phyloP scores from a whole-genome alignment of 2,329 filamentous ascomycete species.

The Aspergillus hortae region DNA sequence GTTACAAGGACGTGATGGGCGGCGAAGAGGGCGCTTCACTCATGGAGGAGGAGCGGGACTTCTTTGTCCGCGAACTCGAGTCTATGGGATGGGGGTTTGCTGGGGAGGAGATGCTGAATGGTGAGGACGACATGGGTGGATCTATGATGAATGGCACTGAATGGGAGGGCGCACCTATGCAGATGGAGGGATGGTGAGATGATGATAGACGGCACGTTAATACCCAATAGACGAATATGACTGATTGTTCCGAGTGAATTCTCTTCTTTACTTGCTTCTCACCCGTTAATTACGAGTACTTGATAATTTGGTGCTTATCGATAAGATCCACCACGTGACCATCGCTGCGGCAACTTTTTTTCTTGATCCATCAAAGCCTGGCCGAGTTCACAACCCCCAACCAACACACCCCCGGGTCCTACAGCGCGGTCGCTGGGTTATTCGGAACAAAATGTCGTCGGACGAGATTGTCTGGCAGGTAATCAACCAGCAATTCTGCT shows the following conservation, averaged over 20 bases:
- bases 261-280: no score
- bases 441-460: slow-evolving; percentile 62
- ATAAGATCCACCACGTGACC: slow-evolving; percentile 31
- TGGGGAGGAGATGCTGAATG: slow-evolving; percentile 32
- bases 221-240: neutral
- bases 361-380: neutral
- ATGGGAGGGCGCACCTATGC: slow-evolving; percentile 35
- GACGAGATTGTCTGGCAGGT: slow-evolving; percentile 98
- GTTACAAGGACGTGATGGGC: slow-evolving; percentile 74
- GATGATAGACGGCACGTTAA: neutral
- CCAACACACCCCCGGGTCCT: neutral
- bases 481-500: slow-evolving; percentile 92
- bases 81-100: slow-evolving; percentile 57
- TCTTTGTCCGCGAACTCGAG: slow-evolving; percentile 74
- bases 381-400: neutral
- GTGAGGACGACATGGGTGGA: slow-evolving; percentile 26
- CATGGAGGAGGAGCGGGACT: slow-evolving; percentile 71
- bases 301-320: slow-evolving; percentile 18
- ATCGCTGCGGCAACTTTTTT: slow-evolving; percentile 16
- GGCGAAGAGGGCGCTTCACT: slow-evolving; percentile 49
- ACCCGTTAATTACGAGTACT: no score
- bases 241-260: neutral
- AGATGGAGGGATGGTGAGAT: slow-evolving; percentile 32
- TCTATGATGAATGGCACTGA: slow-evolving; percentile 30
- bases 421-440: neutral